Base-by-base conservation (phyloP, 768 basidiomycete species). In the Guyanaporus albipodus region DNA sequence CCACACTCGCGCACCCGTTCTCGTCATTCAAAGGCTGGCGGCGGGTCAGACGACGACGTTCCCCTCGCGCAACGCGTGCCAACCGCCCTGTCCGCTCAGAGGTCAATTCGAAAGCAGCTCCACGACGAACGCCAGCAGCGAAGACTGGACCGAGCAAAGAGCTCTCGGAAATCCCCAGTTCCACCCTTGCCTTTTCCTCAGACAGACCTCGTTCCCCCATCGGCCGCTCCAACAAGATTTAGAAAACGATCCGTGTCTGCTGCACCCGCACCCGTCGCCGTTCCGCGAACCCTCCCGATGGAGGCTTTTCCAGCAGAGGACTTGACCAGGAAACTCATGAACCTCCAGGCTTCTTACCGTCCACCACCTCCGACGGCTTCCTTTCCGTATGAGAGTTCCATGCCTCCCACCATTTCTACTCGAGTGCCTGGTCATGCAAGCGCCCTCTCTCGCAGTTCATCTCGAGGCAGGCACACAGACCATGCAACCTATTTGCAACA, bases 1-100 rank as follows among this genome's bases (percentile, higher is more conserved):
- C 39, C 56, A 15, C 53, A 57, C 11, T 62, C 61, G n/a, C 51
- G 56, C 15, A 46, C 50, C 12, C 56, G 44, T 34, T 57, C 58
- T 44, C 62, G 46, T 37, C 50, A 36, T 46, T 52, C 58, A 39
- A 56, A 36, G 45, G 9, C 52, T 23, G 64, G 53, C 39, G 61
- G 63, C 26, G 67, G 67, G 24, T 73, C 76, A 31, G 82, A 88
- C 44, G 91, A 95, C 61, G 85, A 95, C 55, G 72, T 91, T 1
- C 92, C 92, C 1, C 74, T 95, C 14, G 92, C 91, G 3, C 81
- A 79, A 53, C 75, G 83, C 24, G 89, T 91, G 44, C 92, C 91
- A 4, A 84, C 82, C 1, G 92, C 92, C 4, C 67, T 95, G 48
- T 77, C 73, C 4, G 91, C 90, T 9, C 92, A 95, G 58, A 82